Evolutionary conservation across 768 basidiomycete species (phyloP).

Genomic region (Suillus fuscotomentosus): DNA sequence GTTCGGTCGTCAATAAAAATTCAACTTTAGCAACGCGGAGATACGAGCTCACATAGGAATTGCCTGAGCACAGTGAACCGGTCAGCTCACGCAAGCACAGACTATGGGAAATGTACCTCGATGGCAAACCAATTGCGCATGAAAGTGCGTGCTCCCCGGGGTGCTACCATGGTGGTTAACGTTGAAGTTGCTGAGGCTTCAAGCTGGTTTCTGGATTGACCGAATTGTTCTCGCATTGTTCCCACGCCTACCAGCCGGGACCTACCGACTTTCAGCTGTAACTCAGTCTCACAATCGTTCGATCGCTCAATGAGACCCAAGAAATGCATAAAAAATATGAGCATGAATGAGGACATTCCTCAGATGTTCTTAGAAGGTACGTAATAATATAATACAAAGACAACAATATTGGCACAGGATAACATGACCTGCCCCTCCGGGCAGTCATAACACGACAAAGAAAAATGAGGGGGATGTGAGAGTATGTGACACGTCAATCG

Average conservation of each 20-base stretch:
- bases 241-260: constrained; percentile 13
- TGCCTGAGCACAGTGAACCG: constrained; percentile 32
- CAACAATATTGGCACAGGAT: constrained; percentile 27
- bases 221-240: background rate
- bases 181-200: background rate
- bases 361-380: constrained; percentile 12
- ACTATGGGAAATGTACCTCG: constrained; percentile 33
- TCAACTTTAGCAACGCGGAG: constrained; percentile 7
- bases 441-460: constrained; percentile 7
- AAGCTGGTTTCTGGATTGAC: background rate
- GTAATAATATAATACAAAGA: constrained; percentile 28
- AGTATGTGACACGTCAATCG: constrained; percentile 20
- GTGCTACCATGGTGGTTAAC: constrained; percentile 22
- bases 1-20: constrained; percentile 13
- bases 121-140: constrained; percentile 45
- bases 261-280: constrained; percentile 1
- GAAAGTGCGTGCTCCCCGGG: constrained; percentile 24
- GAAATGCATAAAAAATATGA: constrained; percentile 20
- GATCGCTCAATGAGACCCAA: background rate
- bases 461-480: constrained; percentile 11
- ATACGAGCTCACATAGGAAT: constrained; percentile 43
- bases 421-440: constrained; percentile 15
- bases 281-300: background rate
- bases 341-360: constrained; percentile 30
- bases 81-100: background rate